phyloP scores from a whole-genome alignment of 1,139 yeast species.

The Zygosaccharomyces pseudobailii region DNA sequence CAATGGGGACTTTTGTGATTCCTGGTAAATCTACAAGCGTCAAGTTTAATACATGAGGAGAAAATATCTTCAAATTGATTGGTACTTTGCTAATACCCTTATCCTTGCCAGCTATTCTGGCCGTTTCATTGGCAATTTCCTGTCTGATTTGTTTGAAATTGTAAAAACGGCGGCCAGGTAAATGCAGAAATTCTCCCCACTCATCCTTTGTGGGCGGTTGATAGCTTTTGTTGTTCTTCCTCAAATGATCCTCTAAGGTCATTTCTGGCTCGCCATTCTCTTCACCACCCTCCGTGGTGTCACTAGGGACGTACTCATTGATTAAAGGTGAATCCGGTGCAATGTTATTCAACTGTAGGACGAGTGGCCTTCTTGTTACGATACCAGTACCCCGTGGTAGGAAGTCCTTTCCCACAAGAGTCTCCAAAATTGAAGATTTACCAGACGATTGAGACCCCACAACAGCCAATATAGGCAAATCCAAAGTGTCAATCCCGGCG shows the following conservation, averaged over 20 bases:
- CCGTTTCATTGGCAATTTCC: constrained; percentile 89
- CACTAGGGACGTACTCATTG: constrained; percentile 26
- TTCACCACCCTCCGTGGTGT: constrained; percentile 8
- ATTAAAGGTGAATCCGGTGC: constrained; percentile 48
- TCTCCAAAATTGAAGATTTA: constrained; percentile 71
- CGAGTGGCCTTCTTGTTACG: constrained; percentile 73
- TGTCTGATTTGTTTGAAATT: constrained; percentile 74
- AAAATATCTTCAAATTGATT: constrained; percentile 81
- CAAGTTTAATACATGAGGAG: constrained; percentile 83
- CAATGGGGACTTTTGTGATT: constrained; percentile 92
- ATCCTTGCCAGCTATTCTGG: constrained; percentile 89
- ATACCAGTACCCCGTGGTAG: constrained; percentile 79
- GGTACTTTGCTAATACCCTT: constrained; percentile 93
- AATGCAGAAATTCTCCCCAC: constrained; percentile 95
- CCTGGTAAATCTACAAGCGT: constrained; percentile 96
- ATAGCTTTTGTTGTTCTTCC: constrained; percentile 34
- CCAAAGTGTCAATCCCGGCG: constrained; percentile 67
- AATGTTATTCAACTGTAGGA: constrained; percentile 63
- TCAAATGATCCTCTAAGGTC: constrained; percentile 61
- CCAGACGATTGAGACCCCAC: constrained; percentile 82
- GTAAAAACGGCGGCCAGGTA: constrained; percentile 79
- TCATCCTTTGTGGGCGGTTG: constrained; percentile 40
- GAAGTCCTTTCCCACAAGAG: constrained; percentile 73
- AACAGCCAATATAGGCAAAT: constrained; percentile 68
- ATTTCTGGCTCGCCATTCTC: constrained; percentile 36